Base-by-base conservation (phyloP, 1,284 basidiomycete genomes). In the Boletus calvinii region DNA sequence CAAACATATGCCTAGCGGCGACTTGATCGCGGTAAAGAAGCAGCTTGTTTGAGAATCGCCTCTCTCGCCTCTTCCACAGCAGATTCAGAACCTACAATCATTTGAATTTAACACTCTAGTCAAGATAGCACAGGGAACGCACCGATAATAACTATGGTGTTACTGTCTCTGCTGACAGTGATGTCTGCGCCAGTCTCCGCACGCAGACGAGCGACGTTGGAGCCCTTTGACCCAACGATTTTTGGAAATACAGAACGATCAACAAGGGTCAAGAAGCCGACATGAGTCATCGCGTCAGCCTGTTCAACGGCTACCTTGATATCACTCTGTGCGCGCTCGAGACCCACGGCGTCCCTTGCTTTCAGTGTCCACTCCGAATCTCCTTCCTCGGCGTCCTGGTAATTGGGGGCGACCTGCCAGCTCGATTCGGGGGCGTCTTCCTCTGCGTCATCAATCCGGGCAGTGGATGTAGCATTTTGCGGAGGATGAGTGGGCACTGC, bases 131-230 rank as follows among this genome's bases (percentile, higher is more conserved):
- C 9, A 34, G 30, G 10, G 18, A 39, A 76, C 86, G 63, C 60
- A 93, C 92, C 89, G 46, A 87, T 81, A 64, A 94, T 88, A 56
- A 89, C 83, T 63, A 94, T 92, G 22, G 85, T 85, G 65, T 79
- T 90, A 65, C 89, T 89, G 59, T 94, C 91, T 60, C 89, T 83
- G 68, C 90, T 83, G 57, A 95, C 90, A 40, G 84, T 90, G 59
- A 96, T 93, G 67, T 94, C 92, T 50, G 92, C 88, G 37, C 91
- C 90, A 48, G 90, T 94, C 72, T 94, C 91, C 51, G 79, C 80
- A 54, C 93, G 85, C 44, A 96, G 79, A 50, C 92, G 85, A 46
- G 85, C 77, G 53, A 95, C 90, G 61, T 92, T 95, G n/a, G 91
- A 73, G 46, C 89, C 91, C 72, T 93, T 94, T 20, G 86, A 73